phyloP scores from a whole-genome alignment of 2,329 filamentous ascomycete species.

The Biscogniauxia marginata region DNA sequence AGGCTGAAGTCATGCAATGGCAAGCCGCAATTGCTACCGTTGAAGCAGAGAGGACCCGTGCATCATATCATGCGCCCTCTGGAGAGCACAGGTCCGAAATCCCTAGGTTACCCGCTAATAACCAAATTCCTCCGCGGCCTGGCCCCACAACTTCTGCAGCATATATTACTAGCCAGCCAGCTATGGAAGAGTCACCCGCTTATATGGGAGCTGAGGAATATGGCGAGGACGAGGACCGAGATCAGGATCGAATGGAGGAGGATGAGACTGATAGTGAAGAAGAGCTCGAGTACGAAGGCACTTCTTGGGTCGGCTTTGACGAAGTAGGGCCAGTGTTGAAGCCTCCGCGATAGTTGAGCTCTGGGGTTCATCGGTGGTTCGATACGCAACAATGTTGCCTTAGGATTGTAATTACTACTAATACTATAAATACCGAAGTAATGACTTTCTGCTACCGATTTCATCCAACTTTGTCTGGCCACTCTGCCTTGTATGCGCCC shows the following conservation, averaged over 20 bases:
- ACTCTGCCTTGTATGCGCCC: conserved; percentile 26
- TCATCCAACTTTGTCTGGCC: conserved; percentile 17
- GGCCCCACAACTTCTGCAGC: conserved; percentile 3
- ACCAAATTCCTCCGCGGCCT: conserved; percentile 1
- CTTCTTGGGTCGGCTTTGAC: conserved; percentile 17
- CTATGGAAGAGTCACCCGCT: conserved; percentile 1
- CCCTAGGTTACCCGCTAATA: not conserved
- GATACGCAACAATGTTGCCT: not conserved
- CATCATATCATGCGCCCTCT: not conserved
- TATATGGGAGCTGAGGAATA: conserved; percentile 7
- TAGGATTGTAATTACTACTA: conserved; percentile 2
- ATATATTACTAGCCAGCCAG: not conserved
- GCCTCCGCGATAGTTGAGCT: conserved; percentile 9
- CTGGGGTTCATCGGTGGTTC: not conserved
- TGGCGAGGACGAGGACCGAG: conserved; percentile 6
- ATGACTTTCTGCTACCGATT: not conserved
- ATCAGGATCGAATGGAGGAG: conserved; percentile 17
- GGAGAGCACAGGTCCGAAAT: not conserved
- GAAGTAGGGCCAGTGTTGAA: conserved; percentile 15
- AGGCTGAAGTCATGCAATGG: conserved; percentile 29
- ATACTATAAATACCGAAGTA: conserved; percentile 1
- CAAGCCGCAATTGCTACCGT: conserved; percentile 30
- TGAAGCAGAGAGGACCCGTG: conserved; percentile 22
- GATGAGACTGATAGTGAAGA: conserved; percentile 19
- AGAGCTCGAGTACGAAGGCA: conserved; percentile 15